Base-by-base conservation (phyloP, 441 rosid genomes). In the Eutrema salsugineum region DNA sequence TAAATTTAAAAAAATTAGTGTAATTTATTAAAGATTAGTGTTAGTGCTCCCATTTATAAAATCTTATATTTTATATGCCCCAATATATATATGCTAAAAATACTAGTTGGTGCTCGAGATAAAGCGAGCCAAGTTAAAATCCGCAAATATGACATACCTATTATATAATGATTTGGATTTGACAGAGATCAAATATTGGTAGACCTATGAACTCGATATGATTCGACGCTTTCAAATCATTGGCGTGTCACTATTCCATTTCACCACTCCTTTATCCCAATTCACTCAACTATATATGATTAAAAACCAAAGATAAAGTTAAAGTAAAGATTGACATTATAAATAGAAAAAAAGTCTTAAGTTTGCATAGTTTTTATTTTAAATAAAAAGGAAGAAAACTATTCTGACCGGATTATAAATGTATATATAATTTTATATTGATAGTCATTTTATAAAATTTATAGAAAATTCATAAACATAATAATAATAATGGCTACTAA, bases 141-240 rank as follows among this genome's bases (percentile, higher is more conserved):
- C 22, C 3, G 19, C 40, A 43, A 48, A 33, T 19, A 48, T 63
- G 20, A 24, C 11, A 36, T 49, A 49, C n/a, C 40, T 22, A 42
- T 42, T n/a, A 42, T n/a, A 51, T 48, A 39, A 59, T 59, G 43
- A 73, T 73, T 50, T 40, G 22, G 56, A 73, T 66, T 73, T 67
- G 63, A 74, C 27, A 50, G 44, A 39, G 68, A 50, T 40, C 47
- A 66, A 66, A 40, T 58, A 20, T 42, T 59, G 60, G 73, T 74
- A 66, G 62, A 50, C 67, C 72, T 32, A 74, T 6, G 40, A 60
- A 49, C n/a, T 66, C 59, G 40, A 60, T 74, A 42, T 60, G 72
- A 73, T 66, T 58, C 28, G 72, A 40, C 55, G 16, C 72, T 73
- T 73, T 50, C 72, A 74, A 74, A 74, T 74, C 72, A 74, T 66